Evolutionary conservation across 176 grass and related monocot species (phyloP).

Genomic region (Thinopyrum elongatum): DNA sequence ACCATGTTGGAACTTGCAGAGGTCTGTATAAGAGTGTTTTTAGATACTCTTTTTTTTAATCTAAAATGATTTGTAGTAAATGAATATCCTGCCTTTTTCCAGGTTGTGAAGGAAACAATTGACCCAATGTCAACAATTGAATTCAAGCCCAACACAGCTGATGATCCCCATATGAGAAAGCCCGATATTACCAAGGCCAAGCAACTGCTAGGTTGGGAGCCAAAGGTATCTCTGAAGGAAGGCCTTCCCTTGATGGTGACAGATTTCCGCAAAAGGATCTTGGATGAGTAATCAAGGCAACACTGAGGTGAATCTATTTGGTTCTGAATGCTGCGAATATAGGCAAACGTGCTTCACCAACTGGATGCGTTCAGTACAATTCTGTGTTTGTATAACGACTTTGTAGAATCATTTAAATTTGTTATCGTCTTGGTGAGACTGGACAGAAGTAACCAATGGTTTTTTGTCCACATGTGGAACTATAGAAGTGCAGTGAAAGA

Average conservation of each 20-base stretch:
- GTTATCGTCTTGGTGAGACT: constrained; percentile 27
- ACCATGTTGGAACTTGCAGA: constrained; percentile 92
- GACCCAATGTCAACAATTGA: constrained; percentile 71
- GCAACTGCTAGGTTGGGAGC: constrained; percentile 71
- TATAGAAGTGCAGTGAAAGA: constrained; percentile 8
- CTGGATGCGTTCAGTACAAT: constrained; percentile 12
- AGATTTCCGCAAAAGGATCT: constrained; percentile 72
- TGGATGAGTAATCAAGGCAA: constrained; percentile 37
- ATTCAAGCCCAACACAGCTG: constrained; percentile 75
- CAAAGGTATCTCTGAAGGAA: constrained; percentile 73
- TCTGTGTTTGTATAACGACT: constrained; percentile 29
- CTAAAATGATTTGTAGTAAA: constrained; percentile 1
- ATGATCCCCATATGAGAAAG: constrained; percentile 87
- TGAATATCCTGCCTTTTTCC: not conserved
- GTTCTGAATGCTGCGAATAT: constrained; percentile 21
- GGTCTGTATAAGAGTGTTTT: constrained; percentile 32
- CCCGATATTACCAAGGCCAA: constrained; percentile 90
- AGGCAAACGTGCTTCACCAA: constrained; percentile 10
- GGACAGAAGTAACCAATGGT: constrained; percentile 17
- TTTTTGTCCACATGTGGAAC: constrained; percentile 39
- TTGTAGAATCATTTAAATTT: constrained; percentile 36
- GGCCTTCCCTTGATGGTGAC: constrained; percentile 84
- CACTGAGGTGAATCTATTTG: not conserved
- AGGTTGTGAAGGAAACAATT: constrained; percentile 75
- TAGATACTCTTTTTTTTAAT: not conserved